Conservation (phyloP, 2,329 filamentous ascomycete species). For the Pyricularia pennisetigena region DNA sequence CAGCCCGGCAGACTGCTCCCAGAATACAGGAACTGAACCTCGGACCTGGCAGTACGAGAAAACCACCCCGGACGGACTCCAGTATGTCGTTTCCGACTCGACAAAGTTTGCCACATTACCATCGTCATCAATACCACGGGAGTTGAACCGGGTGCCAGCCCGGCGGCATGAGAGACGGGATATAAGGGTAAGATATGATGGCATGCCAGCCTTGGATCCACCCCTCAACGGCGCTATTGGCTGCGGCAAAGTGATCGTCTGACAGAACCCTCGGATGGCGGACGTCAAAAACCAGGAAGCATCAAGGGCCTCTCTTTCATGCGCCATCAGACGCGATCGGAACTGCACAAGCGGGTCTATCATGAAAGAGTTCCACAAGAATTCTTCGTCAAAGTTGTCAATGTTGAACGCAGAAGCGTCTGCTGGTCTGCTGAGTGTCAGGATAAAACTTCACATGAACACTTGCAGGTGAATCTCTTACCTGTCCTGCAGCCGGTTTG, state of each 20-base stretch:
- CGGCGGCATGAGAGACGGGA: conserved; percentile 83
- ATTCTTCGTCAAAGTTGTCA: conserved; percentile 84
- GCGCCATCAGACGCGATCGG: conserved; percentile 65
- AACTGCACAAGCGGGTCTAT: conserved; percentile 88
- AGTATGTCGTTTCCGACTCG: conserved; percentile 92
- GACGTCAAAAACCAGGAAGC: conserved; percentile 80
- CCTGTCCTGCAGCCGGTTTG: conserved; percentile 85
- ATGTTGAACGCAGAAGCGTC: conserved; percentile 77
- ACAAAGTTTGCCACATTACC: conserved; percentile 98
- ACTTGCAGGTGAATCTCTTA: conserved; percentile 20
- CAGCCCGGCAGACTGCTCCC: conserved; percentile 86
- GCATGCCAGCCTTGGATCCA: conserved; percentile 53
- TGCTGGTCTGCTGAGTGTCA: conserved; percentile 44
- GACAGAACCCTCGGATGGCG: conserved; percentile 86
- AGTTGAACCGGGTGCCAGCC: conserved; percentile 92
- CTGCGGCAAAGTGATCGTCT: conserved; percentile 76
- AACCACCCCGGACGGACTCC: conserved; percentile 64
- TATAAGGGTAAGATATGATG: conserved; percentile 79
- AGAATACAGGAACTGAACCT: conserved; percentile 91
- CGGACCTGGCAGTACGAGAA: conserved; percentile 93
- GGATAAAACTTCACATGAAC: conserved; percentile 4
- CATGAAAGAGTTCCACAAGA: conserved; percentile 98
- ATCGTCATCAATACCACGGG: conserved; percentile 94
- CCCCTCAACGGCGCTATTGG: conserved; percentile 60
- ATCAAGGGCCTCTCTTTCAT: conserved; percentile 74